Evolutionary conservation across 257 asterid genomes (phyloP), one percentile per base, ranked within the genome.

Genomic region (Gentiana macrophylla): DNA sequence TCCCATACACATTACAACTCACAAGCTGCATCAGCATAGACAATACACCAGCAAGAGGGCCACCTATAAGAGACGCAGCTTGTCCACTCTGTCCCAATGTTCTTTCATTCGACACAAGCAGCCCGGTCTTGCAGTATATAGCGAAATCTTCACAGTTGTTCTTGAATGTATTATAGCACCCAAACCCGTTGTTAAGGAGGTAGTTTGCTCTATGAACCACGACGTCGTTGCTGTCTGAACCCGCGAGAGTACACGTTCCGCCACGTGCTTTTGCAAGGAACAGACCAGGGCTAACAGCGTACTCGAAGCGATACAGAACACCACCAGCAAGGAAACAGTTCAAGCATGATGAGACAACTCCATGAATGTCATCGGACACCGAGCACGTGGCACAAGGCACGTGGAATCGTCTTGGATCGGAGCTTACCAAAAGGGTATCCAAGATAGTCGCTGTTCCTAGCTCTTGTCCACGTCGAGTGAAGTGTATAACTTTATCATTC

Each of bases 81-180:
- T 91, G 98, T 37, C 98, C 97, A 13, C 98, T 87, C 46, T 78
- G 96, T 33, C 98, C 96, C 91, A 83, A 73, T 36, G 87, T 55
- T 6, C 71, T 78, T n/a, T 81, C 82, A 52, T 88, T 82, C 66
- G 79, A 55, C 59, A 84, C 90, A 11, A 91, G 94, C 68, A 88
- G 49, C 24, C 97, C 98, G 0, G 98, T 92, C 72, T 88, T 92
- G 83, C 96, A 91, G 71, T 91, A 91, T 37, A 91, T 87, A 2
- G 98, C 84, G 24, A 91, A 91, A 74, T 91, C 98, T 61, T 91
- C 98, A 35, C 98, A 91, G 61, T 87, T 91, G 73, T 85, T 91
- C 76, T 83, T 91, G 60, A 87, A 87, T 37, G 84, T 80, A 43
- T 85, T 79, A 45, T 92, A 87, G 77, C 92, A 72, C 11, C 97